phyloP scores from a whole-genome alignment of 257 asterid species.

The Solanum sejunctum region DNA sequence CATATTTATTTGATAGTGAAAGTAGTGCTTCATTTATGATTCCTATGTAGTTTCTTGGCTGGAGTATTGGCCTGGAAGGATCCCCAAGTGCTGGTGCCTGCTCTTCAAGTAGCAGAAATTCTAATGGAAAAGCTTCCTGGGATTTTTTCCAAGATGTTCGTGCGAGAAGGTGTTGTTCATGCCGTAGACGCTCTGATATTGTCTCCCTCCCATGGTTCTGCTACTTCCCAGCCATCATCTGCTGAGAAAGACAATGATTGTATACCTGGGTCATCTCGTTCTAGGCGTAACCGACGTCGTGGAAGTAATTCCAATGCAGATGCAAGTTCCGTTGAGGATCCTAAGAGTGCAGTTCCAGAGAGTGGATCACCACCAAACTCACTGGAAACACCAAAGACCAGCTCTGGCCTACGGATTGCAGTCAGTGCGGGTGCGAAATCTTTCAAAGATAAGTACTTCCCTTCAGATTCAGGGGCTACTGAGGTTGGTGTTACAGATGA shows the following conservation, averaged over 20 bases:
- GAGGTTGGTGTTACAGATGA: constrained; percentile 76
- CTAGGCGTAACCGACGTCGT: constrained; percentile 77
- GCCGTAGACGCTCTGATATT: constrained; percentile 73
- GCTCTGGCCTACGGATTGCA: constrained; percentile 52
- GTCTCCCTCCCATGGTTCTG: constrained; percentile 26
- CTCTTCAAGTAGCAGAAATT: constrained; percentile 93
- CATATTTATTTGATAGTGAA: not conserved
- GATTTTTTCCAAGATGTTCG: constrained; percentile 80
- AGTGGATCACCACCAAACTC: constrained; percentile 46
- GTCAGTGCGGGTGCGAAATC: constrained; percentile 76
- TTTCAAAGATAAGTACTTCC: constrained; percentile 81
- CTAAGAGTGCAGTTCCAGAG: constrained; percentile 29
- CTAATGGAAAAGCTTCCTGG: constrained; percentile 95
- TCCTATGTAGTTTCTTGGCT: constrained; percentile 63
- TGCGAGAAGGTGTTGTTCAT: constrained; percentile 95
- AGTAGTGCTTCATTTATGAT: constrained; percentile 1
- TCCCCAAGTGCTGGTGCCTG: constrained; percentile 93
- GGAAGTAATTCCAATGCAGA: constrained; percentile 48
- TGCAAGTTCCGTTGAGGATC: constrained; percentile 41
- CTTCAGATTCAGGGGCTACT: constrained; percentile 52
- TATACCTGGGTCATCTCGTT: constrained; percentile 65
- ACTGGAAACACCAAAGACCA: constrained; percentile 37
- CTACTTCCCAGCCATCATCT: constrained; percentile 43
- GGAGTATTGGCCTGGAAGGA: constrained; percentile 99
- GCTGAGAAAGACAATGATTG: constrained; percentile 76